phyloP scores from a whole-genome alignment of 306 rosid species.

The Vigna radiata region DNA sequence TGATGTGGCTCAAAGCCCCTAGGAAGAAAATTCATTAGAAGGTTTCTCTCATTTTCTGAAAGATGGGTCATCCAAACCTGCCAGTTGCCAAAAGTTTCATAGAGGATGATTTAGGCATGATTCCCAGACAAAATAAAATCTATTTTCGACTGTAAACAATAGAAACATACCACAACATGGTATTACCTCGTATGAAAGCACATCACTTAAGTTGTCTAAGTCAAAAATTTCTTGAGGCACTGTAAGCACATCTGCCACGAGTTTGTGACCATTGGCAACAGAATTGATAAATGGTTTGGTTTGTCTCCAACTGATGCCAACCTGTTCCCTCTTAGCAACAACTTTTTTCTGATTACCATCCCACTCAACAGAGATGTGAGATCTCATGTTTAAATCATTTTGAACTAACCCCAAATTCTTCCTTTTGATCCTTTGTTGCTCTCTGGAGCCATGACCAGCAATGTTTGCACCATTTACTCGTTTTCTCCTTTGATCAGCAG shows the following conservation, averaged over 20 bases:
- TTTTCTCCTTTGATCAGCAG: constrained; percentile 91
- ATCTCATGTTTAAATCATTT: constrained; percentile 59
- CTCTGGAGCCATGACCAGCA: constrained; percentile 64
- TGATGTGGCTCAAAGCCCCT: constrained; percentile 64
- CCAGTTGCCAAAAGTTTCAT: constrained; percentile 44
- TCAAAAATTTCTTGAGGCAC: constrained; percentile 77
- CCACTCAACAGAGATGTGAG: constrained; percentile 89
- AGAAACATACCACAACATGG: constrained; percentile 36
- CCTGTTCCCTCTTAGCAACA: constrained; percentile 84
- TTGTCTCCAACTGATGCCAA: constrained; percentile 83
- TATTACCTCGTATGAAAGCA: constrained; percentile 83
- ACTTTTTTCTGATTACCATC: constrained; percentile 75
- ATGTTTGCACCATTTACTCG: constrained; percentile 69
- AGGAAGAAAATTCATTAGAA: constrained; percentile 81
- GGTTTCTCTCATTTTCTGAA: constrained; percentile 77
- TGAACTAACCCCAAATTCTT: constrained; percentile 59
- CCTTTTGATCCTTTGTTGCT: constrained; percentile 67
- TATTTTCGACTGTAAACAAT: constrained; percentile 27
- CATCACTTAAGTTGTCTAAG: constrained; percentile 70
- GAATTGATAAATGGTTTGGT: constrained; percentile 58
- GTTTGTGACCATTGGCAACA: constrained; percentile 50
- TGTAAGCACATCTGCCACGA: constrained; percentile 74
- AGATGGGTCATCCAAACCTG: constrained; percentile 89
- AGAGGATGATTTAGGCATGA: constrained; percentile 32
- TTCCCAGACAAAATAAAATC: not conserved